Evolutionary conservation across 352 stramenopile species (phyloP).

Genomic region (Globisporangium sylvaticum): DNA sequence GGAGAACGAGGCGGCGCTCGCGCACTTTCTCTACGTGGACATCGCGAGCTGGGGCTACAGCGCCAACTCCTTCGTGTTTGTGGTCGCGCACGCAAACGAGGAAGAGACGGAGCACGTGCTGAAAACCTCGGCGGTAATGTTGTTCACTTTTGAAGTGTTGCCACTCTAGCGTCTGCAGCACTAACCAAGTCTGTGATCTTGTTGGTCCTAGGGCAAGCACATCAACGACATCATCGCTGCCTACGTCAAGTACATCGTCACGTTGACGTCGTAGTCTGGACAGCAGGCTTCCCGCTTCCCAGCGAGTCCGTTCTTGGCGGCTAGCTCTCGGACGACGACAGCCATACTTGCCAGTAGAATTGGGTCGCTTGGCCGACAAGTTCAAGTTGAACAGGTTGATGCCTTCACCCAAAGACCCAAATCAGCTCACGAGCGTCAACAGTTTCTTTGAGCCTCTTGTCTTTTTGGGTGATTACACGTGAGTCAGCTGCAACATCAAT

Average conservation of each 20-base stretch:
- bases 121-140: slow-evolving; percentile 37
- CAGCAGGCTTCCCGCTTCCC: too few species aligned
- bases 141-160: background rate
- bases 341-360: too few species aligned
- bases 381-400: too few species aligned
- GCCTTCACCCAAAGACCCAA: too few species aligned
- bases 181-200: background rate
- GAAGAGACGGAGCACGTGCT: slow-evolving; percentile 48
- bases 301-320: too few species aligned
- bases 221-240: slow-evolving; percentile 53
- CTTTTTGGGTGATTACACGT: too few species aligned
- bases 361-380: too few species aligned
- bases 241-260: slow-evolving; percentile 54
- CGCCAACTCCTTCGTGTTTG: slow-evolving; percentile 77
- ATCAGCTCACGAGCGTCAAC: too few species aligned
- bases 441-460: too few species aligned
- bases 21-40: slow-evolving; percentile 60
- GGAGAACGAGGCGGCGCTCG: slow-evolving; percentile 52
- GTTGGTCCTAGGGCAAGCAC: slow-evolving; percentile 30
- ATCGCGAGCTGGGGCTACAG: slow-evolving; percentile 81
- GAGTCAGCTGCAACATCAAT: too few species aligned
- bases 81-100: slow-evolving; percentile 24
- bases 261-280: slow-evolving; percentile 11
- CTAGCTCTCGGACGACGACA: too few species aligned
- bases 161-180: background rate